Evolutionary conservation across 2,329 filamentous ascomycete species (phyloP).

Genomic region (Ascochyta viciae-villosae): DNA sequence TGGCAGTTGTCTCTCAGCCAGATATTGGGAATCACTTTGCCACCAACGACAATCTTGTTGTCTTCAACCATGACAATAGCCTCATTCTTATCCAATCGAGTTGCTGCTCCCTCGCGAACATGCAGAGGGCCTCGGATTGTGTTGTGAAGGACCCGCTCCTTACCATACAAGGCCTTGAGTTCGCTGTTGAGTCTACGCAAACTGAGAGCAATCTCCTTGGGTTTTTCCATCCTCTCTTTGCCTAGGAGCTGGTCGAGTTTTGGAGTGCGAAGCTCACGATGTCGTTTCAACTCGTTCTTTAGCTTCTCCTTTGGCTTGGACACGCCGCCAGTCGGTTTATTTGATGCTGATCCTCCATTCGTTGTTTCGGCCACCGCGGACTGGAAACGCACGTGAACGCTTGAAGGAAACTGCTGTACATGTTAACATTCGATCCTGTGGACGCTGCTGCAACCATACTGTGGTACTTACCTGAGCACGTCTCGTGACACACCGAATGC

Average conservation of each 20-base stretch:
- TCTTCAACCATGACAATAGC: not conserved
- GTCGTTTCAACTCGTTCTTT: not conserved
- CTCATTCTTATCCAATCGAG: not conserved
- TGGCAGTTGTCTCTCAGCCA: slow-evolving; percentile 71
- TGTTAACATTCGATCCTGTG: not conserved
- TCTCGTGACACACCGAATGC: slow-evolving; percentile 13
- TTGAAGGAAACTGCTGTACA: not conserved
- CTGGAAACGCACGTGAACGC: slow-evolving; percentile 3
- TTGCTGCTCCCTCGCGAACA: not conserved
- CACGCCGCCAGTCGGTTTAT: not conserved
- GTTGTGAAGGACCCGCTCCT: not conserved
- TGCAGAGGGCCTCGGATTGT: not conserved
- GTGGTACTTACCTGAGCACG: not conserved
- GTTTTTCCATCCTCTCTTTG: not conserved
- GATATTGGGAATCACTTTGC: slow-evolving; percentile 40
- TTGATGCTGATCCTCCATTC: not conserved
- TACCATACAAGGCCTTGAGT: not conserved
- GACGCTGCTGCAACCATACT: not conserved
- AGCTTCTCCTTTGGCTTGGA: not conserved
- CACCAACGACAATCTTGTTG: slow-evolving; percentile 6
- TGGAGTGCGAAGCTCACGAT: not conserved
- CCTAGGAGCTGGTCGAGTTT: not conserved
- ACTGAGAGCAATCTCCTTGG: not conserved
- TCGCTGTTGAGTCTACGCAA: not conserved
- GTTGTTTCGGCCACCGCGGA: not conserved